A percentile compares a stretch with the other conserved stretches of the same genome.
Conservation (phyloP, 1,139 yeast species). For the Yamadazyma trypodendri region DNA sequence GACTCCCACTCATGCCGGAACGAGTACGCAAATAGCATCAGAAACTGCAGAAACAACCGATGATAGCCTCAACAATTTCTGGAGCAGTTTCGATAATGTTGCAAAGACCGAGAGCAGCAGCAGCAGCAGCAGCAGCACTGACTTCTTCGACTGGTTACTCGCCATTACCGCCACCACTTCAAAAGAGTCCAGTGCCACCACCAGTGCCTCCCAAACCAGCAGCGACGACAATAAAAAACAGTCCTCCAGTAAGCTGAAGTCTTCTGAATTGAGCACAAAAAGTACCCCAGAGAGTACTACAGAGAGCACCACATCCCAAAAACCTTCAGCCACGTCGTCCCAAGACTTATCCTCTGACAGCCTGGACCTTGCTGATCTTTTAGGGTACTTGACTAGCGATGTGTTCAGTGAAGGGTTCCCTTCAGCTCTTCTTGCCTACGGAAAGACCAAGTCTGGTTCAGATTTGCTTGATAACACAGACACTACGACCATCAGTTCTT, state of each 20-base stretch:
- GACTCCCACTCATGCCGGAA: conserved; percentile 3
- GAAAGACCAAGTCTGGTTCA: conserved; percentile 9
- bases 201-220: not conserved
- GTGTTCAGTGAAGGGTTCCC: conserved; percentile 4
- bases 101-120: not conserved
- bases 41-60: too few relatives aligned
- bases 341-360: not conserved
- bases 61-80: conserved; percentile 6
- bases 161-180: not conserved
- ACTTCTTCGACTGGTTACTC: not conserved
- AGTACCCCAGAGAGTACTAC: not conserved
- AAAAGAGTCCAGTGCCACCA: not conserved
- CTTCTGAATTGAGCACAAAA: too few relatives aligned
- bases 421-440: conserved; percentile 10
- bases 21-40: too few relatives aligned
- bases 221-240: not conserved
- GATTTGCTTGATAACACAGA: conserved; percentile 4
- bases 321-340: too few relatives aligned
- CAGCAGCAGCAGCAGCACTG: not conserved
- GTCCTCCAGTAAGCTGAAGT: too few relatives aligned
- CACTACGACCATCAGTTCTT: conserved; percentile 2
- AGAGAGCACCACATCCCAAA: not conserved
- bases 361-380: not conserved
- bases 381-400: not conserved
- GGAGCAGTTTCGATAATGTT: conserved; percentile 10